Evolutionary conservation across 257 asterid species (phyloP).

Genomic region (Lantana camara): DNA sequence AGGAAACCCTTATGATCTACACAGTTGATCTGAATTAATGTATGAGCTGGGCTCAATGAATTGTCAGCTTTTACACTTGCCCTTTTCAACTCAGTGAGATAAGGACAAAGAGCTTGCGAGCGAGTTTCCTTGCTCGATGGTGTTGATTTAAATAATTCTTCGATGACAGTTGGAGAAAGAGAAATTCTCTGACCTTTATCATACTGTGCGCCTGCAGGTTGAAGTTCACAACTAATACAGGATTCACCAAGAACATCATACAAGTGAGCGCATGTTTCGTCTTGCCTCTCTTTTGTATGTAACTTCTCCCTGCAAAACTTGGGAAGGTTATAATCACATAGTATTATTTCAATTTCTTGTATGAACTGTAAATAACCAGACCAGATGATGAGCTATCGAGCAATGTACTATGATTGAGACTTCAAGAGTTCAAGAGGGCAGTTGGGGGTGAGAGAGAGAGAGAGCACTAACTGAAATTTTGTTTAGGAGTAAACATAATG

Average conservation of each 20-base stretch:
- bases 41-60: neutral
- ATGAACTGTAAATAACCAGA: neutral
- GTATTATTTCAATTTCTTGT: neutral
- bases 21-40: neutral
- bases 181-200: neutral
- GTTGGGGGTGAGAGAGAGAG: neutral
- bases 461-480: too few species aligned
- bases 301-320: neutral
- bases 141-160: neutral
- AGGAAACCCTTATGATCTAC: slow-evolving; percentile 2
- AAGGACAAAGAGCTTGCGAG: neutral
- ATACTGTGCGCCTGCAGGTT: neutral
- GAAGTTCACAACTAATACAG: neutral
- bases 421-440: too few species aligned
- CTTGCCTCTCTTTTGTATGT: neutral
- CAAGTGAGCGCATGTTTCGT: neutral
- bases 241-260: neutral
- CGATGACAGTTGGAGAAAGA: neutral
- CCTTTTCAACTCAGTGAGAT: neutral
- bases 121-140: neutral
- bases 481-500: neutral
- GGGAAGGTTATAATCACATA: neutral
- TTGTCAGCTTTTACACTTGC: slow-evolving; percentile 4
- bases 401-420: neutral
- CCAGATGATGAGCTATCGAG: neutral